These are phyloP conservation scores for Colletotrichum coccodes DNA, from an alignment of 2,329 filamentous ascomycete genomes.

Conservation along the genomic window DNA sequence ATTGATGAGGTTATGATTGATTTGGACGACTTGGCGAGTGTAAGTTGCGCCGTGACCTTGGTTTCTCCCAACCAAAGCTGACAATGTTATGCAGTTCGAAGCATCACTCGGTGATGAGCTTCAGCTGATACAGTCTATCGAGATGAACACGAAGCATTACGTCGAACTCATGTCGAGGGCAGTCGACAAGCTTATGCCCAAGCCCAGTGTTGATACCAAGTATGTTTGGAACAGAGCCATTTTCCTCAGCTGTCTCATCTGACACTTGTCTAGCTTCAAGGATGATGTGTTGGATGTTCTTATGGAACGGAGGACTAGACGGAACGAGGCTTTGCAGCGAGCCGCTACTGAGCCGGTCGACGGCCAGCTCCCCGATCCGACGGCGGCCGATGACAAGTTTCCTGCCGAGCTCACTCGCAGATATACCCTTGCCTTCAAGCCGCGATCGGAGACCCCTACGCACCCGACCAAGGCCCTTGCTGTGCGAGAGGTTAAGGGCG, in stretches of 20 bases:
- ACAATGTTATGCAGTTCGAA: constrained; percentile 71
- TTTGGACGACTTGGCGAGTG: constrained; percentile 84
- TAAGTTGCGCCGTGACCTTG: constrained; percentile 80
- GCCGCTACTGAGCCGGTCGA: constrained; percentile 60
- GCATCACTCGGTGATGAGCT: constrained; percentile 73
- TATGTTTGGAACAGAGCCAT: constrained; percentile 51
- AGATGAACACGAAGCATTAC: constrained; percentile 93
- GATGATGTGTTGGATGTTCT: constrained; percentile 97
- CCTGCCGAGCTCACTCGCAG: constrained; percentile 91
- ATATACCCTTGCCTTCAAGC: constrained; percentile 97
- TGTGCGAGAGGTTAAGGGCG: constrained; percentile 92
- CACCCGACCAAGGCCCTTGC: constrained; percentile 75
- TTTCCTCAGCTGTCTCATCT: not conserved
- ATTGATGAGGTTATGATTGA: constrained; percentile 85
- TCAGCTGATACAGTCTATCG: constrained; percentile 84
- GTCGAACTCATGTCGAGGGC: constrained; percentile 91
- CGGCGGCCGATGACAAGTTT: constrained; percentile 79
- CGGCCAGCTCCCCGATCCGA: constrained; percentile 61
- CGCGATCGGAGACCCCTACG: constrained; percentile 77
- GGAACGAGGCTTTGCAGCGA: constrained; percentile 81
- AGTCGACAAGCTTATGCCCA: constrained; percentile 87
- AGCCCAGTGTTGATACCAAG: constrained; percentile 80
- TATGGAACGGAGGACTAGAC: constrained; percentile 88
- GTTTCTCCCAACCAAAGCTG: constrained; percentile 45
- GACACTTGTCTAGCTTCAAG: constrained; percentile 75